Evolutionary conservation across 257 asterid genomes (phyloP).

Genomic region (Verbena officinalis): DNA sequence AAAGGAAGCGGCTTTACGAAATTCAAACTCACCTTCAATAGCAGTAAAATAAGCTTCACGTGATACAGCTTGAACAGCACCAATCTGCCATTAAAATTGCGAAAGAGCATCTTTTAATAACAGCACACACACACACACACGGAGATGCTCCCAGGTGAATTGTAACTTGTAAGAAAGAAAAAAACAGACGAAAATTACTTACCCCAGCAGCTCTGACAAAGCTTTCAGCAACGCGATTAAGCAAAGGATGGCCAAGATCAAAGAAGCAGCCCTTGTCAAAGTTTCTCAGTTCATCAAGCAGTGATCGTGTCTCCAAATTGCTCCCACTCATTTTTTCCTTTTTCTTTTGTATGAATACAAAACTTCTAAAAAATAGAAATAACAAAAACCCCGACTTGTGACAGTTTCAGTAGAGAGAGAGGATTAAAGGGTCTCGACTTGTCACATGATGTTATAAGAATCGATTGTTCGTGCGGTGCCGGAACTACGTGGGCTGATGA

Average conservation of each 20-base stretch:
- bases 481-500: conserved; percentile 16
- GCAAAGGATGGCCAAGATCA: conserved; percentile 90
- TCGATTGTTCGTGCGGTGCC: not conserved
- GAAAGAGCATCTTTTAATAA: not conserved
- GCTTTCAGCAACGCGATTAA: conserved; percentile 79
- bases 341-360: not conserved
- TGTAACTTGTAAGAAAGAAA: not conserved
- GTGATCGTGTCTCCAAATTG: conserved; percentile 64
- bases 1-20: not conserved
- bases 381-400: not conserved
- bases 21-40: conserved; percentile 51
- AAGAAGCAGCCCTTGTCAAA: conserved; percentile 57
- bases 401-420: not conserved
- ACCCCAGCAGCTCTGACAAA: conserved; percentile 92
- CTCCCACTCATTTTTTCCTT: conserved; percentile 43
- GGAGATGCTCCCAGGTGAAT: no score
- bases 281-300: conserved; percentile 65
- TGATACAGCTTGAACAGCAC: conserved; percentile 80
- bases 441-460: not conserved
- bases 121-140: not conserved
- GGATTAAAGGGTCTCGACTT: not conserved
- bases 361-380: not conserved
- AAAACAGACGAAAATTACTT: not conserved
- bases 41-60: conserved; percentile 75
- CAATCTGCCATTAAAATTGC: conserved; percentile 58